Percentiles rank a stretch among this genome's conserved stretches.
Conservation (phyloP, 139 green algal genomes). For the Pleodorina starrii region DNA sequence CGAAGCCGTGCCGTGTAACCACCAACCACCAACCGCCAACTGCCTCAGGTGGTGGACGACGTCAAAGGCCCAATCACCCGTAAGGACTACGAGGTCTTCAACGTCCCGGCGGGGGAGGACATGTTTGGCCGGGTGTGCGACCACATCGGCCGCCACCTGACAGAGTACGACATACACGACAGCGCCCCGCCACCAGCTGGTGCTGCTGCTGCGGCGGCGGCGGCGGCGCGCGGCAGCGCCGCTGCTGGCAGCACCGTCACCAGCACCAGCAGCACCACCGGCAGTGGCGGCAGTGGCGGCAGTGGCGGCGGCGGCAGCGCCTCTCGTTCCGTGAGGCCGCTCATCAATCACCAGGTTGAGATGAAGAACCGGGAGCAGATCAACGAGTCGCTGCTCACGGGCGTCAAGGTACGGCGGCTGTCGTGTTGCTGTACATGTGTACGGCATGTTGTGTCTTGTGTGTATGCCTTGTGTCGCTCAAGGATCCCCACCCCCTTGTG, state of each 20-base stretch:
- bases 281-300: not conserved
- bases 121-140: conserved; percentile 72
- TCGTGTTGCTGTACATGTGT: too few species aligned
- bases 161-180: not conserved
- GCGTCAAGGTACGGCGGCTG: conserved; percentile 71
- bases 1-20: too few species aligned
- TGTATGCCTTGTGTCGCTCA: too few species aligned
- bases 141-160: conserved; percentile 66
- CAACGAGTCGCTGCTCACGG: conserved; percentile 79
- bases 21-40: too few species aligned
- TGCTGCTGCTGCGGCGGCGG: not conserved
- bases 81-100: conserved; percentile 83
- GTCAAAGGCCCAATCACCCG: conserved; percentile 81
- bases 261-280: conserved; percentile 25
- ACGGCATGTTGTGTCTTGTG: too few species aligned
- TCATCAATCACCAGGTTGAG: conserved; percentile 76
- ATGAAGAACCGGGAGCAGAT: conserved; percentile 89
- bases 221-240: not conserved
- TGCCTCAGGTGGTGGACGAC: conserved; percentile 86
- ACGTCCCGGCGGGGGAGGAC: conserved; percentile 46
- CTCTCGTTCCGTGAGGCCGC: conserved; percentile 58
- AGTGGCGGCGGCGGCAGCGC: conserved; percentile 19
- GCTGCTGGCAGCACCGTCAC: not conserved
- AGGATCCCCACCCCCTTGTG: too few species aligned
- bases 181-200: not conserved